phyloP scores from a whole-genome alignment of 1,284 basidiomycete genomes.

The Moesziomyces aphidis region DNA sequence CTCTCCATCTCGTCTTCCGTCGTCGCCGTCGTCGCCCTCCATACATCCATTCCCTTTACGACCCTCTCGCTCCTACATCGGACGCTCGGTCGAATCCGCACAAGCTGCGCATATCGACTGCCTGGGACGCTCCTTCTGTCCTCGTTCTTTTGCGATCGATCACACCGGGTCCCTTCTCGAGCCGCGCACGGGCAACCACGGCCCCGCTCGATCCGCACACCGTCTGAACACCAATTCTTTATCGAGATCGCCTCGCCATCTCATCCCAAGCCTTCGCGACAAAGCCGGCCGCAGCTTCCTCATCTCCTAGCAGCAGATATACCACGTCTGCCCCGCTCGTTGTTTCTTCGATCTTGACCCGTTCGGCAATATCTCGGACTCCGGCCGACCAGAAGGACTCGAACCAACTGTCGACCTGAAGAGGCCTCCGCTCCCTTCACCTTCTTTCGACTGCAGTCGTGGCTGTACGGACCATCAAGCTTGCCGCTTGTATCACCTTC shows the following conservation, averaged over 20 bases:
- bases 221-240: neutral
- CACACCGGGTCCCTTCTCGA: constrained; percentile 3
- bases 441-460: neutral
- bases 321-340: too few species aligned
- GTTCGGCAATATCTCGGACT: too few species aligned
- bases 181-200: constrained; percentile 16
- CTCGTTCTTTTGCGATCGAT: constrained; percentile 8
- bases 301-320: neutral
- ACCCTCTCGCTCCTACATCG: neutral
- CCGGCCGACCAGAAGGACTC: too few species aligned
- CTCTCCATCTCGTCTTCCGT: constrained; percentile 1
- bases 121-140: constrained; percentile 6
- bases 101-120: neutral
- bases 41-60: neutral
- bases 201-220: constrained; percentile 1
- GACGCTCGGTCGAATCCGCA: neutral
- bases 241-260: neutral
- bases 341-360: too few species aligned
- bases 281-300: too few species aligned
- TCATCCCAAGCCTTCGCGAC: neutral
- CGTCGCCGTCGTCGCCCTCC: constrained; percentile 13
- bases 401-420: too few species aligned
- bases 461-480: neutral
- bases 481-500: neutral
- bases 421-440: too few species aligned